phyloP scores from a whole-genome alignment of 176 grass and related monocot species.

The Melocanna baccifera region DNA sequence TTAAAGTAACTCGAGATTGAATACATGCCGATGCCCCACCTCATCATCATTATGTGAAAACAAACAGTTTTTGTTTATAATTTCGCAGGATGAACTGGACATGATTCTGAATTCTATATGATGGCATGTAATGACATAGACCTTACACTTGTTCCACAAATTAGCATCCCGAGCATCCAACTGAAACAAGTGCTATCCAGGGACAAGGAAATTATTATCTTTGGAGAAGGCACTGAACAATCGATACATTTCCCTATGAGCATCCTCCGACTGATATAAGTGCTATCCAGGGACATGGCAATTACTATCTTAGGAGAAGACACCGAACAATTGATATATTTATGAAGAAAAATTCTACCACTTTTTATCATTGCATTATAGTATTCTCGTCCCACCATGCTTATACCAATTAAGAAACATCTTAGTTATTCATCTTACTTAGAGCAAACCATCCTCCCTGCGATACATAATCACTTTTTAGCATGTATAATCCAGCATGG shows the following conservation, averaged over 20 bases:
- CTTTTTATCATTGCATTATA: conserved; percentile 37
- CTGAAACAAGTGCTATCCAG: not conserved
- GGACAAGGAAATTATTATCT: conserved; percentile 24
- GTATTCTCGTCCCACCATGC: conserved; percentile 32
- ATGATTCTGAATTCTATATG: conserved; percentile 41
- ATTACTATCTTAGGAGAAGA: conserved; percentile 30
- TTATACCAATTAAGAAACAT: conserved; percentile 12
- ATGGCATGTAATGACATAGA: conserved; percentile 23
- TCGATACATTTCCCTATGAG: conserved; percentile 16
- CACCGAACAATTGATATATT: conserved; percentile 28
- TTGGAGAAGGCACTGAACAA: conserved; percentile 25
- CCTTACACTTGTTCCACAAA: conserved; percentile 48
- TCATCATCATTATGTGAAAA: conserved; percentile 31
- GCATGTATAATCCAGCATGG: not conserved
- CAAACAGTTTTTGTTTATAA: conserved; percentile 20
- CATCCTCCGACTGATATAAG: conserved; percentile 15
- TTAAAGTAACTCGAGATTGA: not conserved
- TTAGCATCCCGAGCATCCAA: conserved; percentile 36
- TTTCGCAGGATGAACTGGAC: conserved; percentile 17
- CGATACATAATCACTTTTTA: conserved; percentile 23
- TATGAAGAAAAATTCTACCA: conserved; percentile 15
- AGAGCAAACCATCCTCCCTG: not conserved
- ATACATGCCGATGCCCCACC: not conserved
- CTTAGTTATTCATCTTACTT: conserved; percentile 5
- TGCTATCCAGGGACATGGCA: not conserved